Base-by-base conservation (phyloP, 257 asterid species). In the Oldenlandia corymbosa region DNA sequence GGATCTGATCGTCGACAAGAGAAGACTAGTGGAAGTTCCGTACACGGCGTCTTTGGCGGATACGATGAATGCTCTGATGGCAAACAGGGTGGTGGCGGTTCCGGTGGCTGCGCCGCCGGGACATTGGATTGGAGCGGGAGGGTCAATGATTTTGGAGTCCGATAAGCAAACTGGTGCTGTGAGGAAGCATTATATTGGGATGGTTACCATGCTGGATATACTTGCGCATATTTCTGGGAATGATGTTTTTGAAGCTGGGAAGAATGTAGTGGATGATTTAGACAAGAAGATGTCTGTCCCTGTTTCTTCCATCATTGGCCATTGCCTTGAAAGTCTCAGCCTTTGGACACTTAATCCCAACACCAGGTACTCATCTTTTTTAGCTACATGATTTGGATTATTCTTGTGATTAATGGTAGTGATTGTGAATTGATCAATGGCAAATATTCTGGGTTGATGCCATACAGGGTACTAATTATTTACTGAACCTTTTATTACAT, bases 51-150 rank as follows among this genome's bases (percentile, higher is more conserved):
- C 98, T 3, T 73, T 92, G 10, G 76, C 90, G 1, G 97, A 92
- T 74, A 87, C 93, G 0, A 84, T 87, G 75, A 89, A 89, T 73
- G 74, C 87, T 51, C 78, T 87, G 9, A 75, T 80, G 78, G 93
- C 91, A 0, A 85, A 85, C 77, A 70, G 83, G 24, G 76, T 92
- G 30, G 65, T 75, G 73, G 91, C 97, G 12, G 88, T 75, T 17
- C 95, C 97, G 2, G 97, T 89, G 79, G 98, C 97, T 18, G 97
- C 99, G 16, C 99, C 99, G 1, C 99, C 96, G 11, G 99, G 99
- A 0, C 97, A 89, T n/a, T 92, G 94, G 96, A 92, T 92, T 13
- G 99, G 97, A 1, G 96, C 99, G 20, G 99, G 99, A 0, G 99
- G 99, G 4, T 87, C 99, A 9, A 92, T 92, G 99, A 89, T 92